Evolutionary conservation across 1,139 yeast genomes (phyloP), one percentile per base, ranked within the genome.

Genomic region (Geotrichum phurueaensis): DNA sequence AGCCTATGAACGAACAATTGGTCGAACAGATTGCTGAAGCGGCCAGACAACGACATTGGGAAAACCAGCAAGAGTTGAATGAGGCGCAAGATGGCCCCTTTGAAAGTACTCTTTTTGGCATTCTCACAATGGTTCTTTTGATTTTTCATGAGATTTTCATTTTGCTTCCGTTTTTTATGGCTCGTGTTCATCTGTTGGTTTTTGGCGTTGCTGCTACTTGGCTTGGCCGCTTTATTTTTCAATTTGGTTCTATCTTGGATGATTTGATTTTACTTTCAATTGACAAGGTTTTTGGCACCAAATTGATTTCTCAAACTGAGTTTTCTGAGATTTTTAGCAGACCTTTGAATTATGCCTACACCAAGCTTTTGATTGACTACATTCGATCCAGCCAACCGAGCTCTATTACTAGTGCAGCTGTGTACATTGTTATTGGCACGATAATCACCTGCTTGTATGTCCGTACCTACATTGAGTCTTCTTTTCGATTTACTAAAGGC

Each of bases 1-100:
- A 75, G 4, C 74, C 76, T 6, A 48, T 73, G 3, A 45, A 62
- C 20, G 57, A 62, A 6, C 63, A 66, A n/a, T 56, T 55, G 69
- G 43, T 67, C 67, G 47, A 39, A 15, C 47, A 39, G 47, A 39
- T 39, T 15, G 22, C 22, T 15, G 22, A 39, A 39, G 47, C 22
- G 5, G 47, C 47, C 47, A 39, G 47, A 39, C 22, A 39, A 39
- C 47, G 47, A 39, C 47, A 39, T 9, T 39, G 47, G 47, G 47
- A n/a, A n/a, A 39, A 39, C n/a, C 47, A n/a, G 9, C 51, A 25
- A 20, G 31, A 48, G 2, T 1, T 10, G 20, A 48, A 48, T 48
- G 51, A 48, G 7, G 51, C 27, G 5, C 51, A 43, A 15, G 36
- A 43, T 22, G 56, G 20, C 13, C 20, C 56, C 33, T 33, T 53